A percentile compares a stretch with the other conserved stretches of the same genome.
Conservation (phyloP, 2,329 filamentous ascomycete species). For the Xylariales sp. region DNA sequence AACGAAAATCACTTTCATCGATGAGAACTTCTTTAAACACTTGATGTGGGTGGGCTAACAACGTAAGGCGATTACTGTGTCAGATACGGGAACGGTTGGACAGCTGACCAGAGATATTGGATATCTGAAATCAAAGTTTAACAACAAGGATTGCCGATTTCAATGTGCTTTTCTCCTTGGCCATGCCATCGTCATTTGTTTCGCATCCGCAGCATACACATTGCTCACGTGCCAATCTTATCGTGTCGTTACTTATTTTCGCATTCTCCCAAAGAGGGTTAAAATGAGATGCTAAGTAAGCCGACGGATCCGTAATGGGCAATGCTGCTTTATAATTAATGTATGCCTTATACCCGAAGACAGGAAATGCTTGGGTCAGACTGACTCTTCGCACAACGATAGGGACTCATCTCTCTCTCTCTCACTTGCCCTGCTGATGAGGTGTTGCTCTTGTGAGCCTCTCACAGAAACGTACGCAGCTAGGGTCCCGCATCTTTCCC, state of each 20-base stretch:
- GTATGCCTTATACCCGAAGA: background rate
- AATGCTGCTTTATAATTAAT: constrained; percentile 5
- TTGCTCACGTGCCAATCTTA: background rate
- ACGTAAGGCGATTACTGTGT: constrained; percentile 1
- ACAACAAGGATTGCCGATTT: background rate
- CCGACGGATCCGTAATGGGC: constrained; percentile 2
- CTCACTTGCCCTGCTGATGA: constrained; percentile 12
- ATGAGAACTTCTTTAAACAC: background rate
- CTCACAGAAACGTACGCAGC: constrained; percentile 15
- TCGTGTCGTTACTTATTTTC: background rate
- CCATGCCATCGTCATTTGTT: background rate
- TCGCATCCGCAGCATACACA: constrained; percentile 3
- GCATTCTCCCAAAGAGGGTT: constrained; percentile 6
- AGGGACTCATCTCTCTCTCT: background rate
- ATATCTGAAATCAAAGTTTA: background rate
- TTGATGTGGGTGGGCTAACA: background rate
- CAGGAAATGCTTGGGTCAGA: background rate
- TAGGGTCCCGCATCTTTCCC: constrained; percentile 16
- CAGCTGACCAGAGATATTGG: background rate
- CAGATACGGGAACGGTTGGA: background rate
- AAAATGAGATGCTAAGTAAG: background rate
- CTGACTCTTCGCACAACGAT: constrained; percentile 7
- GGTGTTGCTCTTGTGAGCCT: constrained; percentile 5
- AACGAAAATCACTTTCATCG: background rate
- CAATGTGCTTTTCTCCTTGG: background rate